A percentile compares a stretch with the other conserved stretches of the same genome.
Conservation (phyloP, 768 basidiomycete genomes). For the Rhizopogon vinicolor region DNA sequence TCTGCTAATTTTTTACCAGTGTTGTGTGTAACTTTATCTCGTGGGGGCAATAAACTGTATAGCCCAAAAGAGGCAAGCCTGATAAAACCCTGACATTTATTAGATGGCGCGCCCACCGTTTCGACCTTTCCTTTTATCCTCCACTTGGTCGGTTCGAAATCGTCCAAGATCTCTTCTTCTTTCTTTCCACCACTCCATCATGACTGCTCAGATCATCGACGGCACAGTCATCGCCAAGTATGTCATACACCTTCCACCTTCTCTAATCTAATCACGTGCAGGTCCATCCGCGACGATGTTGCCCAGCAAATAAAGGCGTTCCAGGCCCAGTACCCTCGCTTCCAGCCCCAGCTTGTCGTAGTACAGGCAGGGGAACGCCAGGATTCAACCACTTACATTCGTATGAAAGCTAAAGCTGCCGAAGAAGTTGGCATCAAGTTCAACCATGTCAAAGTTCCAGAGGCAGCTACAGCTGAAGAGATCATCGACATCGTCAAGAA, state of each 20-base stretch:
- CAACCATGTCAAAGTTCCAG: conserved; percentile 73
- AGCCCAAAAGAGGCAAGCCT: conserved; percentile 3
- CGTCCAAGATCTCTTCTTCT: neutral
- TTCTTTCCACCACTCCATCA: conserved; percentile 23
- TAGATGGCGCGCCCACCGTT: neutral
- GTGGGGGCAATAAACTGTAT: neutral
- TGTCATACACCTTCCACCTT: conserved; percentile 14
- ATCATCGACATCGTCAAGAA: conserved; percentile 73
- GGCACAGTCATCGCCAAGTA: conserved; percentile 85
- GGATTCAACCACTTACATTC: conserved; percentile 89
- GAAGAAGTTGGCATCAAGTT: conserved; percentile 90
- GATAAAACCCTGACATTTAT: conserved; percentile 1
- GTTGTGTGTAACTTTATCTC: conserved; percentile 1
- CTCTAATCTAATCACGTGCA: conserved; percentile 28
- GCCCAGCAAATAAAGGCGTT: conserved; percentile 61
- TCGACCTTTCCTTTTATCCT: conserved; percentile 2
- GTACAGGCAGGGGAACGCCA: conserved; percentile 91
- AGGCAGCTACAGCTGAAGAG: conserved; percentile 64
- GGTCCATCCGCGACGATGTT: conserved; percentile 77
- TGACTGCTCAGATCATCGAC: conserved; percentile 65
- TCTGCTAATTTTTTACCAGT: neutral
- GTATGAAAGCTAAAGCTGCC: conserved; percentile 96
- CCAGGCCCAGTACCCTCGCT: conserved; percentile 74
- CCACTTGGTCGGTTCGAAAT: conserved; percentile 1
- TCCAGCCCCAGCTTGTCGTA: conserved; percentile 87